Conservation (phyloP, 805 yeast species). For the Saccharomycopsis olivae region DNA sequence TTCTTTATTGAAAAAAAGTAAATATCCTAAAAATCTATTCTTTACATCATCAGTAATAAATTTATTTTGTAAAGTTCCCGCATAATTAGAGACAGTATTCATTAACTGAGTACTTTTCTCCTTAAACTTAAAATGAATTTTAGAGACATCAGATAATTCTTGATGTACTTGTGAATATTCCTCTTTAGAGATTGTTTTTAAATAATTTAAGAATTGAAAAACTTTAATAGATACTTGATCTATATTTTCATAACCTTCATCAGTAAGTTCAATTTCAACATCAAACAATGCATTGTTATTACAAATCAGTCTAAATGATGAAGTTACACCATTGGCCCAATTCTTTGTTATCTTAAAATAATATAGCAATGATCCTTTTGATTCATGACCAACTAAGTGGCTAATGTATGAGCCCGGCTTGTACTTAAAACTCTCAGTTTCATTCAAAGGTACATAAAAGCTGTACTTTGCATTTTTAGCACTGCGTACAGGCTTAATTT, state of each 20-base stretch:
- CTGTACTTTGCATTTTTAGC: conserved; percentile 52
- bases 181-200: conserved; percentile 50
- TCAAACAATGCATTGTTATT: conserved; percentile 57
- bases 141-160: conserved; percentile 63
- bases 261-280: conserved; percentile 69
- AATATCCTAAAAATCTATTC: conserved; percentile 4
- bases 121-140: conserved; percentile 63
- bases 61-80: conserved; percentile 46
- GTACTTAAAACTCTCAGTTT: conserved; percentile 52
- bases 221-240: conserved; percentile 44
- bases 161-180: conserved; percentile 55
- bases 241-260: conserved; percentile 56
- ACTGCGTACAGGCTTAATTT: conserved; percentile 79
- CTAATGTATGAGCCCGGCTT: conserved; percentile 64
- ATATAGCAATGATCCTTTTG: conserved; percentile 71
- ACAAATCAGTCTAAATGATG: conserved; percentile 60
- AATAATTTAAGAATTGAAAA: conserved; percentile 57
- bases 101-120: conserved; percentile 63
- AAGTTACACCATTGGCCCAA: conserved; percentile 71
- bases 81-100: conserved; percentile 58
- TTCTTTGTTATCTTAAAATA: conserved; percentile 52
- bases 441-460: conserved; percentile 67
- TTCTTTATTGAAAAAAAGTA: conserved; percentile 26
- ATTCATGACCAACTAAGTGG: conserved; percentile 89
- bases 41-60: conserved; percentile 3